Evolutionary conservation across 2,329 filamentous ascomycete species (phyloP).

Genomic region (Lachnellula occidentalis): DNA sequence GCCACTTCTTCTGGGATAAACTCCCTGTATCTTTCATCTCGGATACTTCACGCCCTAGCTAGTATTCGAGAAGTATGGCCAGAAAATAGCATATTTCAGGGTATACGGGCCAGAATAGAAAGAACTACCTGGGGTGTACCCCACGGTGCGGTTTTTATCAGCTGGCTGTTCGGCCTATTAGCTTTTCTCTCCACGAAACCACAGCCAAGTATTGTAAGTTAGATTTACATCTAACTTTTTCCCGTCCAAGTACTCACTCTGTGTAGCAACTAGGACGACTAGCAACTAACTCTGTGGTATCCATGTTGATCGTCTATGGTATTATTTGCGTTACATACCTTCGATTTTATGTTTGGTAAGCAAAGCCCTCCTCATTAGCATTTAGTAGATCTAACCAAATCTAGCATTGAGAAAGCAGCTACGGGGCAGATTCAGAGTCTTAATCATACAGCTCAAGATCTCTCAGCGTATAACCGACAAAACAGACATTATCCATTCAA

Average conservation of each 20-base stretch:
- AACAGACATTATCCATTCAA: constrained; percentile 12
- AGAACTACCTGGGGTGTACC: constrained; percentile 35
- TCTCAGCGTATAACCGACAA: not conserved
- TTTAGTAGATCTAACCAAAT: not conserved
- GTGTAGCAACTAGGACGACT: constrained; percentile 32
- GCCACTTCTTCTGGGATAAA: constrained; percentile 39
- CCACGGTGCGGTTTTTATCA: constrained; percentile 33
- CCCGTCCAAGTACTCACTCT: not conserved
- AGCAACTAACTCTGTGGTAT: constrained; percentile 33
- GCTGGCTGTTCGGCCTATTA: constrained; percentile 35
- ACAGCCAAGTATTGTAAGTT: constrained; percentile 9
- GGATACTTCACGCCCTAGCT: constrained; percentile 39
- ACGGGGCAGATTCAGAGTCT: not conserved
- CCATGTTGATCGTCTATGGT: constrained; percentile 33
- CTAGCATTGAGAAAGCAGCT: constrained; percentile 3
- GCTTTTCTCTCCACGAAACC: constrained; percentile 33
- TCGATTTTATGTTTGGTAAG: constrained; percentile 25
- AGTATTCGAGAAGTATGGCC: constrained; percentile 36
- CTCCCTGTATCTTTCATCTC: constrained; percentile 37
- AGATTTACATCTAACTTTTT: constrained; percentile 12
- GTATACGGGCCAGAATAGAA: constrained; percentile 31
- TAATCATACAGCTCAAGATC: not conserved
- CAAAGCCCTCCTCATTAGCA: not conserved
- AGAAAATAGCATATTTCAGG: constrained; percentile 29
- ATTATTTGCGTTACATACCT: constrained; percentile 32